These are phyloP conservation scores for Leishmania braziliensis DNA, from an alignment of 208 protist species.

Conservation along the genomic window DNA sequence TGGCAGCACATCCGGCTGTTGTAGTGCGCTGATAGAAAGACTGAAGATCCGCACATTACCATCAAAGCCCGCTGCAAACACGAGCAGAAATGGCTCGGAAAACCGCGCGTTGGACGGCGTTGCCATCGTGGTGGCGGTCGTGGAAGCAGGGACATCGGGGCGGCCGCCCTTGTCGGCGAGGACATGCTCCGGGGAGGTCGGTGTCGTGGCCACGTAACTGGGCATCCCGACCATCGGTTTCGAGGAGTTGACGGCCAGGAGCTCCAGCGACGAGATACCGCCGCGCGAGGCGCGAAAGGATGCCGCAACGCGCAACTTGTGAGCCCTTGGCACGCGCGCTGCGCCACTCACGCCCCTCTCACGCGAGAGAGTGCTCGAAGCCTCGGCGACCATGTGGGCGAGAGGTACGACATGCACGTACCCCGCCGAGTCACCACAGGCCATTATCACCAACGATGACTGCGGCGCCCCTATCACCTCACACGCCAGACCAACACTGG, in stretches of 20 bases:
- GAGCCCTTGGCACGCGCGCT: background rate
- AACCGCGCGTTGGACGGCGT: background rate
- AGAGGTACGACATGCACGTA: conserved; percentile 28
- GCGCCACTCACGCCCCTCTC: background rate
- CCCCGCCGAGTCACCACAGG: conserved; percentile 29
- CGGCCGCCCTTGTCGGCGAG: background rate
- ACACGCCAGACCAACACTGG: conserved; percentile 11
- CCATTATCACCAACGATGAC: conserved; percentile 14
- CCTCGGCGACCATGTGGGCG: conserved; percentile 10
- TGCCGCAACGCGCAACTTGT: conserved; percentile 16
- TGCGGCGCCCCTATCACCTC: conserved; percentile 1
- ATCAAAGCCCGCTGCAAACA: conserved; percentile 61
- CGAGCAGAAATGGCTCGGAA: conserved; percentile 6
- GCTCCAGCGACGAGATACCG: conserved; percentile 22
- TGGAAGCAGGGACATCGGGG: background rate
- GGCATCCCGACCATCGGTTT: background rate
- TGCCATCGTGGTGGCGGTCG: background rate
- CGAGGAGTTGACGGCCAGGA: background rate
- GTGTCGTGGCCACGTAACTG: background rate
- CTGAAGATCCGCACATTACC: conserved; percentile 71
- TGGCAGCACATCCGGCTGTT: background rate
- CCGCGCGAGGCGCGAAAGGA: conserved; percentile 29
- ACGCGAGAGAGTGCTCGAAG: conserved; percentile 4
- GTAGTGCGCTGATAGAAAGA: conserved; percentile 9
- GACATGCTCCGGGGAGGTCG: background rate